phyloP scores from a whole-genome alignment of 805 yeast species.

The Komagataella pastoris region DNA sequence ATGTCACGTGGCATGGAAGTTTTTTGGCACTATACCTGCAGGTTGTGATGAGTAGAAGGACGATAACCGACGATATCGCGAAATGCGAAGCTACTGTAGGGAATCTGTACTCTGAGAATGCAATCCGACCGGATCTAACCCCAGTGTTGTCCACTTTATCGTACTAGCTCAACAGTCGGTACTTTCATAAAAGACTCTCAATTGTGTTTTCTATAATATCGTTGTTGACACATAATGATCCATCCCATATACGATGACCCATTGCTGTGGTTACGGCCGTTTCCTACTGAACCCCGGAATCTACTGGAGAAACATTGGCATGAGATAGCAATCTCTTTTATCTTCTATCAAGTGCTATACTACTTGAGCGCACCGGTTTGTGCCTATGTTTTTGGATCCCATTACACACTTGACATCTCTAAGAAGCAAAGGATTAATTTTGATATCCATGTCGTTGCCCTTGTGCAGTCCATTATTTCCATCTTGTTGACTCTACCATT shows the following conservation, averaged over 20 bases:
- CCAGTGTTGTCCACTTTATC: not conserved
- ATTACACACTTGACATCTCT: conserved; percentile 33
- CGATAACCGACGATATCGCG: not conserved
- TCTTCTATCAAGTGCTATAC: conserved; percentile 47
- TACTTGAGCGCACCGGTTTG: conserved; percentile 38
- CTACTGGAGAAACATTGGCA: conserved; percentile 51
- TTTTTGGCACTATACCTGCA: not conserved
- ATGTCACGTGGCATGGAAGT: not conserved
- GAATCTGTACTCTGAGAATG: too few species aligned
- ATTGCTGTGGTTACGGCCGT: conserved; percentile 28
- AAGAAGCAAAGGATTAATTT: conserved; percentile 50
- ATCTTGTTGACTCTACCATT: conserved; percentile 47
- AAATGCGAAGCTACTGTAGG: not conserved
- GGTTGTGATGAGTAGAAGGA: too few species aligned
- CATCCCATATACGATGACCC: conserved; percentile 21
- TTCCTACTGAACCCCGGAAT: conserved; percentile 28
- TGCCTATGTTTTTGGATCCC: conserved; percentile 31
- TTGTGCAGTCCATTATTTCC: conserved; percentile 69
- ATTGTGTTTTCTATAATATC: not conserved
- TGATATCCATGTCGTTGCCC: conserved; percentile 83
- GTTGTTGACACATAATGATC: not conserved
- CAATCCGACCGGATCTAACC: not conserved
- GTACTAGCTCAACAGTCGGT: not conserved
- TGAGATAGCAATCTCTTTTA: conserved; percentile 49
- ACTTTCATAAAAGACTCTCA: not conserved